A percentile compares a stretch with the other conserved stretches of the same genome.
These are phyloP conservation scores for Ceratobasidium sp. DNA, from an alignment of 1,284 basidiomycete species.

Conservation along the genomic window DNA sequence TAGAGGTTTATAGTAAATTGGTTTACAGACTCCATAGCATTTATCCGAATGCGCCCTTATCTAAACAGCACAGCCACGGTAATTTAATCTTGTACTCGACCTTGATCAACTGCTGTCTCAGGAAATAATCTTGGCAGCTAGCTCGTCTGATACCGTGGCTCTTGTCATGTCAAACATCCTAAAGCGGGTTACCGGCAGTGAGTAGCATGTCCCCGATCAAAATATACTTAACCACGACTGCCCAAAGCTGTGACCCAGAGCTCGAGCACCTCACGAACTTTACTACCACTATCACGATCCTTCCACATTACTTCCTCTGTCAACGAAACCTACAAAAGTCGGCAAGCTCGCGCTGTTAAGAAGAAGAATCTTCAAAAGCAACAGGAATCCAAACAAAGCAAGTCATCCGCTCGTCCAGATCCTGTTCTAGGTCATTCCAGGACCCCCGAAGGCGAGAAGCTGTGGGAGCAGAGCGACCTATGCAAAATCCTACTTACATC, in stretches of 20 bases:
- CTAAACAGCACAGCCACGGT: slow-evolving; percentile 31
- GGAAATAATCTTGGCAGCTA: neutral
- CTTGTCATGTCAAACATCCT: neutral
- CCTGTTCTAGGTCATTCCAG: slow-evolving; percentile 34
- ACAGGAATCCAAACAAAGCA: slow-evolving; percentile 10
- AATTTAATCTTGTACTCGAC: neutral
- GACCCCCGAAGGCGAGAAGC: slow-evolving; percentile 23
- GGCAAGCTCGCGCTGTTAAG: slow-evolving; percentile 37
- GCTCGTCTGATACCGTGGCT: neutral
- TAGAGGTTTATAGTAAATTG: no score
- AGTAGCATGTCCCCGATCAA: neutral
- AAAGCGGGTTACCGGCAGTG: neutral
- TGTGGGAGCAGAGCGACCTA: slow-evolving; percentile 36
- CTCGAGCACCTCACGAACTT: neutral
- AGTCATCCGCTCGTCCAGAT: slow-evolving; percentile 11
- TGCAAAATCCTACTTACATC: slow-evolving; percentile 37
- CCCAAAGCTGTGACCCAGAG: neutral
- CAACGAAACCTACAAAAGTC: slow-evolving; percentile 39
- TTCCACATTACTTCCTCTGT: slow-evolving; percentile 21
- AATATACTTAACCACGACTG: neutral
- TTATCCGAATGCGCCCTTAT: neutral
- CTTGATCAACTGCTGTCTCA: neutral
- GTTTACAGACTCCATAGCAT: no score
- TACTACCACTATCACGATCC: slow-evolving; percentile 1
- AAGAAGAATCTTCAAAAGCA: slow-evolving; percentile 28